A percentile compares a stretch with the other conserved stretches of the same genome.
Evolutionary conservation across 441 rosid species (phyloP).

Genomic region (Adansonia grandidieri): DNA sequence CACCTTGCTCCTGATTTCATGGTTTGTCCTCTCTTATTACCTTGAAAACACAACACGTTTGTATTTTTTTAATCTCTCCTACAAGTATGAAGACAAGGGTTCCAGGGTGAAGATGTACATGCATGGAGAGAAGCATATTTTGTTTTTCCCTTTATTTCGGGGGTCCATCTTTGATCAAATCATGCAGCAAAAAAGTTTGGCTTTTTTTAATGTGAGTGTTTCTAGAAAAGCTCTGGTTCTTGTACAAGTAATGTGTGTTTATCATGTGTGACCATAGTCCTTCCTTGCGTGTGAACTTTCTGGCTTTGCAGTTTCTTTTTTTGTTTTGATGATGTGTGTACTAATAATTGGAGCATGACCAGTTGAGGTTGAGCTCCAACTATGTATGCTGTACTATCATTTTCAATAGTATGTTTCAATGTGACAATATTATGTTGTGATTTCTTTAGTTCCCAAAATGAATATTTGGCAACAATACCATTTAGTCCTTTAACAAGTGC

Average conservation of each 20-base stretch:
- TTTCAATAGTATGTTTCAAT: not conserved
- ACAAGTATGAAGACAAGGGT: slow-evolving; percentile 30
- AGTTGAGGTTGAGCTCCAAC: slow-evolving; percentile 10
- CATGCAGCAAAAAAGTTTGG: slow-evolving; percentile 15
- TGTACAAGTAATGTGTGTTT: slow-evolving; percentile 15
- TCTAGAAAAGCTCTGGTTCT: slow-evolving; percentile 6
- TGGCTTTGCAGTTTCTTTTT: slow-evolving; percentile 13
- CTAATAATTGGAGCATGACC: slow-evolving; percentile 24
- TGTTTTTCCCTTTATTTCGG: not conserved
- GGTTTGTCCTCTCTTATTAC: slow-evolving; percentile 35
- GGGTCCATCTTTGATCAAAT: slow-evolving; percentile 34
- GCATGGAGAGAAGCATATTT: slow-evolving; percentile 12
- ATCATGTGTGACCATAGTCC: slow-evolving; percentile 5
- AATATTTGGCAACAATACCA: not conserved
- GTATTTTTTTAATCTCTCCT: slow-evolving; percentile 22
- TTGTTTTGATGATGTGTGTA: slow-evolving; percentile 10
- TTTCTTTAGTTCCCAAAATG: not conserved
- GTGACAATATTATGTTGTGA: not conserved
- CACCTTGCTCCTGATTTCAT: slow-evolving; percentile 31
- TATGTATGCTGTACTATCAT: slow-evolving; percentile 9
- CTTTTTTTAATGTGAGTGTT: slow-evolving; percentile 27
- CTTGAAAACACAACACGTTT: slow-evolving; percentile 34
- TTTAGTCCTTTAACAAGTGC: not conserved
- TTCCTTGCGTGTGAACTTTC: slow-evolving; percentile 16
- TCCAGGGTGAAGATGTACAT: slow-evolving; percentile 8